Conservation (phyloP, 1,284 basidiomycete species). For the Puccinia triticina region DNA sequence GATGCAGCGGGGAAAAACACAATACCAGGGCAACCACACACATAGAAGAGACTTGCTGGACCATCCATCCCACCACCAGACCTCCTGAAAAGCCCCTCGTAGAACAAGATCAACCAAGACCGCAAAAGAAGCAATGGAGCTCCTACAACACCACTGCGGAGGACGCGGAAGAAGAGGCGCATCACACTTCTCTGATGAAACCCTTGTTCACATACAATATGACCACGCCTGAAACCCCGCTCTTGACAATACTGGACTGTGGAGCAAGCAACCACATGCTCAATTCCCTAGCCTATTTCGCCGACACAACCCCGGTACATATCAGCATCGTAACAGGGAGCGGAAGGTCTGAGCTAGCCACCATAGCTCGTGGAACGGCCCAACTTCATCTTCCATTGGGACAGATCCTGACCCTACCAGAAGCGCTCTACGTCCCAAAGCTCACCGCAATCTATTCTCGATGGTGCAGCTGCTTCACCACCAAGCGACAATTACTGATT, state of each 20-base stretch:
- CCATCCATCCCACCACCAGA: no score
- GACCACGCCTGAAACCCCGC: no score
- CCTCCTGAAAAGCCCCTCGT: no score
- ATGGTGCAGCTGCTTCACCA: not conserved
- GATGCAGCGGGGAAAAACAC: no score
- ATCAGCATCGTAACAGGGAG: not conserved
- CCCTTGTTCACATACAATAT: not conserved
- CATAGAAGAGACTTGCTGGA: no score
- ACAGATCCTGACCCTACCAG: not conserved
- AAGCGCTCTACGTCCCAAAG: not conserved
- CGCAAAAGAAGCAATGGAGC: no score
- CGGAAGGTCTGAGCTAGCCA: not conserved
- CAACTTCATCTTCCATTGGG: not conserved
- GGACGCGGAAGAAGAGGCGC: no score
- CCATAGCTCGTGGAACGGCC: not conserved
- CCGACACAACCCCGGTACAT: not conserved
- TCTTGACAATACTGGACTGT: not conserved
- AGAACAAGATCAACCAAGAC: no score
- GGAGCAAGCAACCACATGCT: constrained; percentile 2
- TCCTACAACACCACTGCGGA: no score
- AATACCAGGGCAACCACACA: no score
- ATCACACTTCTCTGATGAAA: not conserved
- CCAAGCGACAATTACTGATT: not conserved
- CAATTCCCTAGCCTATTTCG: not conserved
- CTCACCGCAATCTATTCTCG: not conserved